A percentile compares a stretch with the other conserved stretches of the same genome.
phyloP scores from a whole-genome alignment of 352 stramenopile species.

The Lagenidium giganteum region DNA sequence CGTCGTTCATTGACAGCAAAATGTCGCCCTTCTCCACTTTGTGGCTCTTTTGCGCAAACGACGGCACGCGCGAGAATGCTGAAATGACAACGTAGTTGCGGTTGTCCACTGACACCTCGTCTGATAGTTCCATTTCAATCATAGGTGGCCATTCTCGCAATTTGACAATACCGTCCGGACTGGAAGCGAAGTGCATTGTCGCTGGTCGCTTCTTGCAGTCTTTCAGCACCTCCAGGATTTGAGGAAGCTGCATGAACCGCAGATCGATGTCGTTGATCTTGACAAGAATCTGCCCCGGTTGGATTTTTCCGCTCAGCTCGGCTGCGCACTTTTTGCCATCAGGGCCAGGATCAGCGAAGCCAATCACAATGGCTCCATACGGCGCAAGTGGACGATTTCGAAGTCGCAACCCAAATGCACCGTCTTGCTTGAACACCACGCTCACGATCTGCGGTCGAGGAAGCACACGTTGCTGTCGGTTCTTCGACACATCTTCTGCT shows the following conservation, averaged over 20 bases:
- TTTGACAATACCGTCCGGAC: conserved; percentile 72
- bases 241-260: conserved; percentile 51
- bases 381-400: conserved; percentile 59
- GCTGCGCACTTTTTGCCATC: conserved; percentile 53
- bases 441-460: conserved; percentile 43
- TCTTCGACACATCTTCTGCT: conserved; percentile 52
- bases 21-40: conserved; percentile 61
- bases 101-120: conserved; percentile 48
- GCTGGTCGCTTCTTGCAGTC: conserved; percentile 53
- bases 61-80: conserved; percentile 64
- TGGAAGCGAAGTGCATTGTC: conserved; percentile 70
- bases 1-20: conserved; percentile 55
- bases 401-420: conserved; percentile 69
- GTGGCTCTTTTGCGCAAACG: conserved; percentile 64
- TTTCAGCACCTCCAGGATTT: conserved; percentile 54
- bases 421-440: conserved; percentile 70
- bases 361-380: conserved; percentile 72
- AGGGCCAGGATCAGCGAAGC: conserved; percentile 37
- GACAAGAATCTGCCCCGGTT: conserved; percentile 53
- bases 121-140: conserved; percentile 61
- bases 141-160: conserved; percentile 80
- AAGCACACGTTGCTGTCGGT: conserved; percentile 40
- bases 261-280: conserved; percentile 68
- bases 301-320: conserved; percentile 71
- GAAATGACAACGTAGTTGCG: conserved; percentile 66